These are phyloP conservation scores for Backusella mclennaniae DNA, from an alignment of 192 early-diverging fungal genomes.

Conservation along the genomic window DNA sequence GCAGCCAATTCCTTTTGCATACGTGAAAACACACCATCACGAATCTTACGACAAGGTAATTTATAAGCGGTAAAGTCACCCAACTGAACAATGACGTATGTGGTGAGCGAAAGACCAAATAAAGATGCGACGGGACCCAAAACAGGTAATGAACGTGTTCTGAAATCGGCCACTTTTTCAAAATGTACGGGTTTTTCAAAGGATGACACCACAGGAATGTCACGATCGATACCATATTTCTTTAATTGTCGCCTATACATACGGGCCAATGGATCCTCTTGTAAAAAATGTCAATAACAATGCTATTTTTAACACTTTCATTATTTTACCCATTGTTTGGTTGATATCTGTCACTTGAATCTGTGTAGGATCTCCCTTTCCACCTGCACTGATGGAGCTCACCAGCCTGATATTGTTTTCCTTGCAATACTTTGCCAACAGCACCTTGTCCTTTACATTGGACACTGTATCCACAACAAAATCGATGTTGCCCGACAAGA, in stretches of 20 bases:
- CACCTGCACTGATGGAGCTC: slow-evolving; percentile 91
- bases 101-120: slow-evolving; percentile 90
- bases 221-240: slow-evolving; percentile 64
- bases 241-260: slow-evolving; percentile 75
- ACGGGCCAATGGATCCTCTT: slow-evolving; percentile 88
- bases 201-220: slow-evolving; percentile 87
- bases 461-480: slow-evolving; percentile 87
- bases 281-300: not conserved
- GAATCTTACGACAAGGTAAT: slow-evolving; percentile 62
- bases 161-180: slow-evolving; percentile 67
- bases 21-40: slow-evolving; percentile 68
- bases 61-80: slow-evolving; percentile 52
- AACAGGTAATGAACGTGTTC: slow-evolving; percentile 70
- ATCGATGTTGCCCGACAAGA: slow-evolving; percentile 62
- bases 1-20: slow-evolving; percentile 70
- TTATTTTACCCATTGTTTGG: slow-evolving; percentile 68
- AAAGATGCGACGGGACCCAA: slow-evolving; percentile 82
- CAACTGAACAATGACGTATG: slow-evolving; percentile 72
- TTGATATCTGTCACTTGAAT: slow-evolving; percentile 94
- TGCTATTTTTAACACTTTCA: too few species aligned
- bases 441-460: slow-evolving; percentile 86
- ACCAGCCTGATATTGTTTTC: slow-evolving; percentile 70
- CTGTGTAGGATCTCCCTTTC: slow-evolving; percentile 89
- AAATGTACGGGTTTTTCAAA: slow-evolving; percentile 87
- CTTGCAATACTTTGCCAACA: slow-evolving; percentile 81